Evolutionary conservation across 2,329 filamentous ascomycete species (phyloP).

Genomic region (Leptosphaerulina australis): DNA sequence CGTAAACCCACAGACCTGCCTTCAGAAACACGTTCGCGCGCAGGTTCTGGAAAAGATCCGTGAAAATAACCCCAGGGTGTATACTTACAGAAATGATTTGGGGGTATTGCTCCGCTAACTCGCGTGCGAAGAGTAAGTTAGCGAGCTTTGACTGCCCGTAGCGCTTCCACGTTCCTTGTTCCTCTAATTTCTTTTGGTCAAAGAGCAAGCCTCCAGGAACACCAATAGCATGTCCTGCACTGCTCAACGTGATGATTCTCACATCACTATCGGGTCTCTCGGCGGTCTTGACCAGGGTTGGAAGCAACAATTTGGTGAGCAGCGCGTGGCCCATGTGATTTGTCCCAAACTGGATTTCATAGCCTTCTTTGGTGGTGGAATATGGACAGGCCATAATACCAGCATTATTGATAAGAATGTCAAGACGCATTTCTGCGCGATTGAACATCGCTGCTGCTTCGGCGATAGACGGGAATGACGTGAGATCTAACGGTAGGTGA

Average conservation of each 20-base stretch:
- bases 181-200: constrained; percentile 42
- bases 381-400: constrained; percentile 51
- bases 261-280: constrained; percentile 50
- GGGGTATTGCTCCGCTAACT: constrained; percentile 54
- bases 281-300: constrained; percentile 52
- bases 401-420: constrained; percentile 57
- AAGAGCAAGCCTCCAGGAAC: constrained; percentile 44
- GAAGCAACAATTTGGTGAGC: constrained; percentile 55
- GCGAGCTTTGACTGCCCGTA: constrained; percentile 60
- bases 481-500: constrained; percentile 52
- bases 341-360: constrained; percentile 59
- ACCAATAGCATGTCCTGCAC: constrained; percentile 34
- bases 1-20: constrained; percentile 35
- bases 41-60: constrained; percentile 49
- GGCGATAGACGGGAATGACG: constrained; percentile 50
- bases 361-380: constrained; percentile 53
- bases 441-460: constrained; percentile 47
- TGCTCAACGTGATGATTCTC: constrained; percentile 53
- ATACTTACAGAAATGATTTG: constrained; percentile 52
- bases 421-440: constrained; percentile 48
- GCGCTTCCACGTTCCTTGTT: constrained; percentile 42
- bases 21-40: constrained; percentile 33
- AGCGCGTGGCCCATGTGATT: constrained; percentile 61
- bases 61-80: constrained; percentile 58
- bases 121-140: constrained; percentile 55